A percentile compares a stretch with the other conserved stretches of the same genome.
phyloP scores from a whole-genome alignment of 345 rosid genomes.

The Mercurialis annua region DNA sequence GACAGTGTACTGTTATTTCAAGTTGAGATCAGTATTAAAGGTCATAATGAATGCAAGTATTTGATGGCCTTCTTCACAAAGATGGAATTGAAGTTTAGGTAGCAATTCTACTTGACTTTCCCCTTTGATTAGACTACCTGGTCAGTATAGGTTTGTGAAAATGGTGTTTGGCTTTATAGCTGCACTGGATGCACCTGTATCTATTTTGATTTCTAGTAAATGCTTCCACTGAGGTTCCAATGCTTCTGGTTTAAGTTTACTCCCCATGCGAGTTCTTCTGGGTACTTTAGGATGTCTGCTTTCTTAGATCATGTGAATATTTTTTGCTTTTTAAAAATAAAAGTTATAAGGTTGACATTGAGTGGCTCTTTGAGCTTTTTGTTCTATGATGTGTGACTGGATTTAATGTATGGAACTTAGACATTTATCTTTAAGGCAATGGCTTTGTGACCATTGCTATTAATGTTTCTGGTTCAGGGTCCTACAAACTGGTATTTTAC shows the following conservation, averaged over 20 bases:
- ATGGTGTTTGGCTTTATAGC: background rate
- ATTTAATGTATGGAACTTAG: conserved; percentile 27
- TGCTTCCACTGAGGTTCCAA: background rate
- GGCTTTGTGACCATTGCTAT: conserved; percentile 34
- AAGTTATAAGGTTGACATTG: background rate
- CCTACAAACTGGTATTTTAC: conserved; percentile 46
- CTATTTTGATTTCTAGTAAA: background rate
- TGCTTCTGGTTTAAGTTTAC: background rate
- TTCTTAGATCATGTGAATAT: background rate
- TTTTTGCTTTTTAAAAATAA: background rate
- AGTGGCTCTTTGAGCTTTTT: background rate
- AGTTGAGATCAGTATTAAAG: background rate
- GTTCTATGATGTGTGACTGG: conserved; percentile 1
- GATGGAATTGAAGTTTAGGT: background rate
- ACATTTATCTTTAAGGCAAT: conserved; percentile 35
- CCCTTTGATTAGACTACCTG: background rate
- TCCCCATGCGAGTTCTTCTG: background rate
- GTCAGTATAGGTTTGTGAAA: background rate
- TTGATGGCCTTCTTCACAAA: background rate
- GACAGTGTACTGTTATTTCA: background rate
- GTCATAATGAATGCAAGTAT: too few species aligned
- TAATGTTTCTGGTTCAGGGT: conserved; percentile 49
- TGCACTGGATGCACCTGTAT: background rate
- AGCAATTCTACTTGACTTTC: background rate
- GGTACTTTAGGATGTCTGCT: background rate